phyloP scores from a whole-genome alignment of 306 rosid genomes.

The Abrus pulchellus region DNA sequence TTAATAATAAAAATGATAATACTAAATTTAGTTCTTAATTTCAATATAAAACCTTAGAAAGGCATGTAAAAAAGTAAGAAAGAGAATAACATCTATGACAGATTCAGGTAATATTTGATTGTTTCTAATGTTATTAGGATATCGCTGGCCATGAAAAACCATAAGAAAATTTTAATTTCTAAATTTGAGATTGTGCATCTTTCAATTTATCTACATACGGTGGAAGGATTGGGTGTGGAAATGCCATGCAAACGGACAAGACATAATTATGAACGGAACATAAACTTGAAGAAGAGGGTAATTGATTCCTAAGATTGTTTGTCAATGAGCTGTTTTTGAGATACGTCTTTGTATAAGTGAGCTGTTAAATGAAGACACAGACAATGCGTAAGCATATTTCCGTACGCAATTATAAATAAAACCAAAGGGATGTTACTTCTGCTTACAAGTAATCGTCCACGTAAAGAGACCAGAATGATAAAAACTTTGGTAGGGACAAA shows the following conservation, averaged over 20 bases:
- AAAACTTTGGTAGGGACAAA: too few relatives aligned
- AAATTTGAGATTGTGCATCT: neutral
- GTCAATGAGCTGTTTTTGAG: constrained; percentile 24
- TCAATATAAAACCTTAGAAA: too few relatives aligned
- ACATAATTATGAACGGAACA: neutral
- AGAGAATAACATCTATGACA: too few relatives aligned
- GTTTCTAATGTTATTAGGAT: neutral
- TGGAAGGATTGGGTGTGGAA: neutral
- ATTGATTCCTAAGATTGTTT: constrained; percentile 3
- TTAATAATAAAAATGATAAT: too few relatives aligned
- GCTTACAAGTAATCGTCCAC: too few relatives aligned
- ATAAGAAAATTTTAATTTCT: neutral
- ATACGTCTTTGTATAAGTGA: neutral
- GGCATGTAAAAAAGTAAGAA: too few relatives aligned
- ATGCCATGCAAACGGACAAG: neutral
- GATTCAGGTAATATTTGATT: neutral
- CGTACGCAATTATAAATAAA: constrained; percentile 18
- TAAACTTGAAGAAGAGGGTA: constrained; percentile 5
- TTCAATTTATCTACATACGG: neutral
- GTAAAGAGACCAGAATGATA: too few relatives aligned
- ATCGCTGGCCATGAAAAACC: neutral
- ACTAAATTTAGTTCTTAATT: too few relatives aligned
- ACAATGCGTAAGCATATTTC: neutral
- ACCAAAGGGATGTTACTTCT: neutral
- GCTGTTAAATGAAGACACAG: neutral